Base-by-base conservation (phyloP, 2,329 filamentous ascomycete genomes). In the Fusarium sp. region DNA sequence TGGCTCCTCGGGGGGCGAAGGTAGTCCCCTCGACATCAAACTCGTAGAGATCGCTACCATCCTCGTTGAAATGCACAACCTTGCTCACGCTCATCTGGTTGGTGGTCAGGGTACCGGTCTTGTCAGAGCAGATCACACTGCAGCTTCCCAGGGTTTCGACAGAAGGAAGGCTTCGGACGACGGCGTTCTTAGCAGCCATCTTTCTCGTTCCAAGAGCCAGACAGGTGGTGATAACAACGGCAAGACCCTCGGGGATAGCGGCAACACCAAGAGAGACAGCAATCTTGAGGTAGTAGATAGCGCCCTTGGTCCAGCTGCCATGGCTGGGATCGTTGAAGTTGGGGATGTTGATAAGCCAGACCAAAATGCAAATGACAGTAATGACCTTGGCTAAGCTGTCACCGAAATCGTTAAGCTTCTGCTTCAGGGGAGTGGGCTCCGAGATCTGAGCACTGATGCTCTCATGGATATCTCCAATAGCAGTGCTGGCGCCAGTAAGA, bases 31-130 rank as follows among this genome's bases (percentile, higher is more conserved):
- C 91, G 30, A 99, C 91, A 64, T 96, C 90, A 47, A 97, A 86
- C 77, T 97, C 94, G 73, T 94, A 92, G 23, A 98, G 83, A 60
- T 88, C 90, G 54, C 83, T 87, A 48, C 93, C 94, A 62, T 87
- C 80, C 70, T 92, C 88, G 73, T 88, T 90, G 71, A 99, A 85
- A 77, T 94, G 93, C 47, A 97, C 92, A 56, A 98, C 82, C 81
- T 95, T 97, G 83, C 90, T 96, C 57, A 97, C 96, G 76, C 96
- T 98, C 96, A 99, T 99, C 81, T 98, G 94, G 82, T 99, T 99
- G 40, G 96, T 99, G 13, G 96, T 99, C 77, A 99, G 82, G 48
- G 96, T 99, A 72, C 96, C 96, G 7, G 96, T 99, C 85, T 99
- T 99, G 85, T 99, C 96, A 6, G 96, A 99, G 84, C 96, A 99